A percentile compares a stretch with the other conserved stretches of the same genome.
These are phyloP conservation scores for Colletotrichum lindemuthianum DNA, from an alignment of 2,329 filamentous ascomycete species.

Conservation along the genomic window DNA sequence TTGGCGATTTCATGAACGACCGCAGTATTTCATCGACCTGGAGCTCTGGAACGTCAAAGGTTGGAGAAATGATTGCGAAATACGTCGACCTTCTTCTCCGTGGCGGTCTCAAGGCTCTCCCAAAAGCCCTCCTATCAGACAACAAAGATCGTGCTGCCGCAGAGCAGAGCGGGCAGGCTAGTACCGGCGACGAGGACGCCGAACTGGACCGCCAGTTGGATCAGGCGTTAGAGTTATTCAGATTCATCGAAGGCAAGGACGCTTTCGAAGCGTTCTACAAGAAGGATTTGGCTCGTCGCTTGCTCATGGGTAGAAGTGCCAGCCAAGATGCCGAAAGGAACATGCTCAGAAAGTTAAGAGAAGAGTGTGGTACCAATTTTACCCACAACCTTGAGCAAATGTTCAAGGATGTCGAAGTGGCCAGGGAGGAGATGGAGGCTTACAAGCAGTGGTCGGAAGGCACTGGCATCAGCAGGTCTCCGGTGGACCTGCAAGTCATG, in stretches of 20 bases:
- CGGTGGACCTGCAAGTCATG: conserved; percentile 83
- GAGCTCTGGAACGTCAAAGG: conserved; percentile 88
- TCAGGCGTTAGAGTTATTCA: conserved; percentile 91
- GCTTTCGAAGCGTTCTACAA: conserved; percentile 99
- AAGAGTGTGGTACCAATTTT: conserved; percentile 92
- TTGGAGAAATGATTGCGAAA: conserved; percentile 98
- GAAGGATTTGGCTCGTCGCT: conserved; percentile 88
- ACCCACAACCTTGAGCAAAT: conserved; percentile 98
- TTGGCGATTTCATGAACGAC: conserved; percentile 93
- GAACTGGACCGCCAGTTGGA: conserved; percentile 94
- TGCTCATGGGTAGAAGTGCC: conserved; percentile 92
- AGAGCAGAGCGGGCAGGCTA: conserved; percentile 71
- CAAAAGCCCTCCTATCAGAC: conserved; percentile 73
- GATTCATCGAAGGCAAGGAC: conserved; percentile 96
- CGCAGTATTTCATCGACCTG: conserved; percentile 77
- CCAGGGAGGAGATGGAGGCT: conserved; percentile 89
- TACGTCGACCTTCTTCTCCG: conserved; percentile 91
- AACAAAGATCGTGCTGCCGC: conserved; percentile 65
- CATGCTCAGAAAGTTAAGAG: conserved; percentile 92
- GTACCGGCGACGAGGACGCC: conserved; percentile 85
- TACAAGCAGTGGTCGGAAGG: conserved; percentile 73
- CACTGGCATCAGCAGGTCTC: conserved; percentile 48
- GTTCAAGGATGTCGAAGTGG: conserved; percentile 98
- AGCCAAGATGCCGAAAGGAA: conserved; percentile 95
- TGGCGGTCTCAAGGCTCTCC: conserved; percentile 86